Percentiles rank a stretch among this genome's conserved stretches.
Evolutionary conservation across 1,139 yeast species (phyloP).

Genomic region (Suhomyces yuchorum): DNA sequence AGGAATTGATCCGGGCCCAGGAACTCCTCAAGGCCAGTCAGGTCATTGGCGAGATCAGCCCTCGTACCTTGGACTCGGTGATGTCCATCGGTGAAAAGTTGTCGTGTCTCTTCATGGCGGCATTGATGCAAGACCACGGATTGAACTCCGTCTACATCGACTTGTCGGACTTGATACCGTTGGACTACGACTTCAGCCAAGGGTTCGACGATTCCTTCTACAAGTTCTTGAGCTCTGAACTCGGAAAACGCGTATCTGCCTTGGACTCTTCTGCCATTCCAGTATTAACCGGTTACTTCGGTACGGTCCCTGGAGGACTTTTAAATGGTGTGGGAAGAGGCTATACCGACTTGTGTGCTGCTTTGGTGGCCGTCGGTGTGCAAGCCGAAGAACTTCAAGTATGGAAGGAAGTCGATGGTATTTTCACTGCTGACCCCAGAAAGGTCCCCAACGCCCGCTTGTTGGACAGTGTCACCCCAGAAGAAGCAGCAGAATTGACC

Average conservation of each 20-base stretch:
- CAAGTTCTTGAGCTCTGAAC: slow-evolving; percentile 56
- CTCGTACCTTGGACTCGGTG: slow-evolving; percentile 84
- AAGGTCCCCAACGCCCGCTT: slow-evolving; percentile 90
- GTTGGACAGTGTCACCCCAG: slow-evolving; percentile 89
- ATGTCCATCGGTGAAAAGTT: slow-evolving; percentile 94
- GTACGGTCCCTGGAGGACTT: slow-evolving; percentile 91
- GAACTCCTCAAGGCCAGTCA: slow-evolving; percentile 83
- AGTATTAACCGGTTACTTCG: slow-evolving; percentile 94
- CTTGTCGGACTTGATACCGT: slow-evolving; percentile 68
- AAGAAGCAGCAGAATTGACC: slow-evolving; percentile 96
- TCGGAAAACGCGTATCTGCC: slow-evolving; percentile 56
- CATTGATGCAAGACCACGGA: slow-evolving; percentile 80
- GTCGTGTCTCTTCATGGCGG: slow-evolving; percentile 85
- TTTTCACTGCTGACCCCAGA: slow-evolving; percentile 97
- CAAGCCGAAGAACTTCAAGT: slow-evolving; percentile 93
- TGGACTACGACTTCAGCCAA: slow-evolving; percentile 53
- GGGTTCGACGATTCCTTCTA: slow-evolving; percentile 73
- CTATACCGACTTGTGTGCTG: slow-evolving; percentile 96
- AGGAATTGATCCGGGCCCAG: slow-evolving; percentile 67
- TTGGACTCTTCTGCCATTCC: slow-evolving; percentile 64
- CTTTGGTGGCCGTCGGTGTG: slow-evolving; percentile 89
- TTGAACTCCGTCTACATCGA: slow-evolving; percentile 77
- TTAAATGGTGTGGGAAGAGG: slow-evolving; percentile 95
- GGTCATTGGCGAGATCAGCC: slow-evolving; percentile 86
- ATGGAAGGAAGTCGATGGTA: slow-evolving; percentile 99